phyloP scores from a whole-genome alignment of 495 filamentous ascomycete genomes.

The Penicillium mononematosum region DNA sequence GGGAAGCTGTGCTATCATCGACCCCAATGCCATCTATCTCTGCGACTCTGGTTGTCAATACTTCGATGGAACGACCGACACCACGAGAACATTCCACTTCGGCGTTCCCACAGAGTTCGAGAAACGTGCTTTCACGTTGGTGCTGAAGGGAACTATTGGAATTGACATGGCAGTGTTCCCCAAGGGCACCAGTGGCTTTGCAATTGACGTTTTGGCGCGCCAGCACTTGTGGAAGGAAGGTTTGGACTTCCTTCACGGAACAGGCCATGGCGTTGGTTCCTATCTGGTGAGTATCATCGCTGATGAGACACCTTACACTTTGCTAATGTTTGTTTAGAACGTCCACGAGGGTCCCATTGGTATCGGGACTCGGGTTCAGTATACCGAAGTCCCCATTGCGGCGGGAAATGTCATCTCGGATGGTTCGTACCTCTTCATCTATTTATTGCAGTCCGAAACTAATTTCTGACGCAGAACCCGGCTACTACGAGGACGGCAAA shows the following conservation, averaged over 20 bases:
- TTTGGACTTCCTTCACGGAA: conserved; percentile 94
- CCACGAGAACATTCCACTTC: conserved; percentile 92
- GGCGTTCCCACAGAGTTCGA: conserved; percentile 81
- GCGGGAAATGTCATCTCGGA: conserved; percentile 93
- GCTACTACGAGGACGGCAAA: conserved; percentile 95
- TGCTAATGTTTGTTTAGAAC: conserved; percentile 54
- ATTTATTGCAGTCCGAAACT: background rate
- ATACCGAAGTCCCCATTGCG: conserved; percentile 84
- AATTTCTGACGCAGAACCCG: conserved; percentile 65
- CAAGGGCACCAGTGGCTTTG: conserved; percentile 91
- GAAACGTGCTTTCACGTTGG: conserved; percentile 88
- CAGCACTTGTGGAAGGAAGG: conserved; percentile 93
- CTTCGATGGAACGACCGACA: conserved; percentile 93
- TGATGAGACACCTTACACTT: background rate
- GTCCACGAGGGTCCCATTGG: conserved; percentile 98
- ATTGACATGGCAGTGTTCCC: conserved; percentile 87
- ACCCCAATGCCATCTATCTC: conserved; percentile 85
- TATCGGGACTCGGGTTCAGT: conserved; percentile 87
- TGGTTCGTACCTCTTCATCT: conserved; percentile 36
- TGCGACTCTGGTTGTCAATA: conserved; percentile 98
- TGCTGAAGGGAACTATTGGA: conserved; percentile 93
- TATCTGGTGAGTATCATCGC: conserved; percentile 54
- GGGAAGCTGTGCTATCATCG: conserved; percentile 78
- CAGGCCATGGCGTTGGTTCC: conserved; percentile 93
- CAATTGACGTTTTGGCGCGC: conserved; percentile 82